Percentiles rank a stretch among this genome's conserved stretches.
Conservation (phyloP, 2,329 filamentous ascomycete species). For the Phymatotrichopsis omnivora region DNA sequence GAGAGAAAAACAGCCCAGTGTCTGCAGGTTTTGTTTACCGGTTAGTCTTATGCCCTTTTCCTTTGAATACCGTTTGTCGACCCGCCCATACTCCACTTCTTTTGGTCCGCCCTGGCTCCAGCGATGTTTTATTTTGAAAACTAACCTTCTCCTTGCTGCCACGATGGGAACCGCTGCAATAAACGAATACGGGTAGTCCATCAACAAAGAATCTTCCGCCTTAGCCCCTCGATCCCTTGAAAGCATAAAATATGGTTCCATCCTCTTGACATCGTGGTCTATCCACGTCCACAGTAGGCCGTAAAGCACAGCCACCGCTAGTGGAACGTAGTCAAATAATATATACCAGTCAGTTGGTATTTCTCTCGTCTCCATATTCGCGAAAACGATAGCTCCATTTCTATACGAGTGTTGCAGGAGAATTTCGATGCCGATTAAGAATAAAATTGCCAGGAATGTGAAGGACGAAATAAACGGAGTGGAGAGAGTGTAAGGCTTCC, state of each 20-base stretch:
- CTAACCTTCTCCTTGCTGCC: conserved; percentile 2
- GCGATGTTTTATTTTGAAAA: too few relatives aligned
- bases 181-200: conserved; percentile 12
- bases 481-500: conserved; percentile 6
- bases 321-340: conserved; percentile 4
- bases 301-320: conserved; percentile 1
- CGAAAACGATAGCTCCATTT: conserved; percentile 9
- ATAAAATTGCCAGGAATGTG: background rate
- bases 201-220: conserved; percentile 12
- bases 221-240: conserved; percentile 7
- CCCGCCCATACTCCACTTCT: too few relatives aligned
- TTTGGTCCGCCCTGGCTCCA: too few relatives aligned
- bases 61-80: too few relatives aligned
- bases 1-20: conserved; percentile 12
- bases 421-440: conserved; percentile 1
- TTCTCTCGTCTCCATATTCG: background rate
- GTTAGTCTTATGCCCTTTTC: too few relatives aligned
- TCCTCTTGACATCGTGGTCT: conserved; percentile 14
- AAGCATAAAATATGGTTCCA: conserved; percentile 21
- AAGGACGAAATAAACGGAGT: conserved; percentile 7
- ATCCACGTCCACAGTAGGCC: conserved; percentile 8
- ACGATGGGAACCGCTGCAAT: conserved; percentile 5
- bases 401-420: background rate
- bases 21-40: too few relatives aligned
- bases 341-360: background rate